Conservation (phyloP, 805 yeast species). For the Zygoascus bituminiphila region DNA sequence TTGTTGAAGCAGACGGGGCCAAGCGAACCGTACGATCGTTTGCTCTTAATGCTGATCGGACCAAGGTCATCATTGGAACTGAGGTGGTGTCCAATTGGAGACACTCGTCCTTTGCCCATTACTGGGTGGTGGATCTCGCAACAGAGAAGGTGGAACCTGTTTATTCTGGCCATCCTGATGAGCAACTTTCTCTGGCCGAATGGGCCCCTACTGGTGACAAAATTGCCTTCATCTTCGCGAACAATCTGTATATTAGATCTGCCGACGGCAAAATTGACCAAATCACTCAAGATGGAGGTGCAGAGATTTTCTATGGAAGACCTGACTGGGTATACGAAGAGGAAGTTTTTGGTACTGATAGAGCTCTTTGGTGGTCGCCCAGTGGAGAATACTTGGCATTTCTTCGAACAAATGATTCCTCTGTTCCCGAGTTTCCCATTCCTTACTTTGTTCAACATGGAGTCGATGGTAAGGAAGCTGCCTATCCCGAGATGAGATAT, state of each 20-base stretch:
- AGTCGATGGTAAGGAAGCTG: slow-evolving; percentile 19
- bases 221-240: slow-evolving; percentile 59
- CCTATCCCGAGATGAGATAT: slow-evolving; percentile 52
- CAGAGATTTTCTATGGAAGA: slow-evolving; percentile 68
- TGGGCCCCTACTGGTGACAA: slow-evolving; percentile 70
- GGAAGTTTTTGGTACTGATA: slow-evolving; percentile 65
- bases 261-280: slow-evolving; percentile 31
- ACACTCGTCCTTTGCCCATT: slow-evolving; percentile 55
- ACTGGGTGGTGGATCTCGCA: slow-evolving; percentile 52
- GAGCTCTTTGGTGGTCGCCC: slow-evolving; percentile 85
- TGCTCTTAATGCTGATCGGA: slow-evolving; percentile 38
- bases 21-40: slow-evolving; percentile 35
- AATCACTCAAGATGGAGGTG: slow-evolving; percentile 64
- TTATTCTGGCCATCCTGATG: slow-evolving; percentile 18
- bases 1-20: slow-evolving; percentile 36
- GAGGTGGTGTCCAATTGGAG: slow-evolving; percentile 50
- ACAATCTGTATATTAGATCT: slow-evolving; percentile 55
- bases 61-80: slow-evolving; percentile 48
- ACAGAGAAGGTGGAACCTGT: slow-evolving; percentile 29
- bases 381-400: slow-evolving; percentile 56
- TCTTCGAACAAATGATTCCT: slow-evolving; percentile 62
- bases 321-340: slow-evolving; percentile 97
- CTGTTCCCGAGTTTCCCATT: slow-evolving; percentile 63
- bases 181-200: slow-evolving; percentile 43
- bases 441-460: slow-evolving; percentile 58